A percentile compares a stretch with the other conserved stretches of the same genome.
These are phyloP conservation scores for Hirsutella rhossiliensis DNA, from an alignment of 2,329 filamentous ascomycete species.

Conservation along the genomic window DNA sequence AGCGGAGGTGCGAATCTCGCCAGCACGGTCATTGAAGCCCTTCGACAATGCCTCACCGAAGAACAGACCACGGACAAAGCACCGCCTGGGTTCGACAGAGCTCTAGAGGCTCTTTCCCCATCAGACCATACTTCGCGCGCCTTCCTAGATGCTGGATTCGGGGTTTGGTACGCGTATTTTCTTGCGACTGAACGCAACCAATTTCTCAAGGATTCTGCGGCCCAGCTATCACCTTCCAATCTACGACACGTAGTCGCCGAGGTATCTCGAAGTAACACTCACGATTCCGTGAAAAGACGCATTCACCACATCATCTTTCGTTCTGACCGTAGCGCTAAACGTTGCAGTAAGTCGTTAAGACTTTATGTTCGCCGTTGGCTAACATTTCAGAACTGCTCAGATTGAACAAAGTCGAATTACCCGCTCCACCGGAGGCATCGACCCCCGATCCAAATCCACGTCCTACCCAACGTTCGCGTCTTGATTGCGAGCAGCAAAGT, in stretches of 20 bases:
- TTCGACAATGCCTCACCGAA: neutral
- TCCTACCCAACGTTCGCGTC: neutral
- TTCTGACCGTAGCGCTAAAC: neutral
- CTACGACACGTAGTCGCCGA: neutral
- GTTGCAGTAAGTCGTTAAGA: neutral
- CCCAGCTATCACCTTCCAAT: neutral
- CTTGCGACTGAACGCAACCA: neutral
- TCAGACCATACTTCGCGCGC: neutral
- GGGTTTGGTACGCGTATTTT: neutral
- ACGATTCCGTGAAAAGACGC: neutral
- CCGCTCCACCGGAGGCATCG: neutral
- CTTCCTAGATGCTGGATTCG: neutral
- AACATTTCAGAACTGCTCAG: neutral
- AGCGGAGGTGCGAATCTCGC: neutral
- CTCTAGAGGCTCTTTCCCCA: neutral
- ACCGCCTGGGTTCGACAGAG: neutral
- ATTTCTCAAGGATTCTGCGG: neutral
- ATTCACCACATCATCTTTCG: neutral
- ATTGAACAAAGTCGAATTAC: neutral
- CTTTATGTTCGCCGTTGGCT: neutral
- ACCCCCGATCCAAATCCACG: neutral
- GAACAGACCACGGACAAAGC: neutral
- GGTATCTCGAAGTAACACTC: neutral
- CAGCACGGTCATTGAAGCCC: neutral
- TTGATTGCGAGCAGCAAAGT: neutral